Evolutionary conservation across 2,329 filamentous ascomycete species (phyloP).

Genomic region (Fusarium sarcochroum): DNA sequence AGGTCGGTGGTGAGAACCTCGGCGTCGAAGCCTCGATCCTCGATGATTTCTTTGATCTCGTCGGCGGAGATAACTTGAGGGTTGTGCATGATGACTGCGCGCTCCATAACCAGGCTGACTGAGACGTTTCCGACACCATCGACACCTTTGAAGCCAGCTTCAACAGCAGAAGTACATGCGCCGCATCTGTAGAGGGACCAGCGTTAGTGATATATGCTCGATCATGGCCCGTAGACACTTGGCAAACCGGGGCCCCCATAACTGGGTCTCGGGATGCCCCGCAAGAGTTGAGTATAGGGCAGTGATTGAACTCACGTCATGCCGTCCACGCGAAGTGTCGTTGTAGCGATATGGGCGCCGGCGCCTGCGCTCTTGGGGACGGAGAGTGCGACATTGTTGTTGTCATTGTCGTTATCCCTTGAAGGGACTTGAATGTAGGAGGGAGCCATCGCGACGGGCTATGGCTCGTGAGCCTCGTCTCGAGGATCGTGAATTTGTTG

Average conservation of each 20-base stretch:
- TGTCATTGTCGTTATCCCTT: slow-evolving; percentile 56
- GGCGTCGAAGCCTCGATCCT: slow-evolving; percentile 93
- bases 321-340: slow-evolving; percentile 90
- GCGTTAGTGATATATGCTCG: slow-evolving; percentile 50
- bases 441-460: slow-evolving; percentile 62
- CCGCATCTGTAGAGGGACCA: slow-evolving; percentile 76
- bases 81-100: slow-evolving; percentile 94
- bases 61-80: slow-evolving; percentile 80
- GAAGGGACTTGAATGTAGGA: slow-evolving; percentile 63
- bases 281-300: slow-evolving; percentile 20
- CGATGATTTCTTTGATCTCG: slow-evolving; percentile 85
- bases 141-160: slow-evolving; percentile 87
- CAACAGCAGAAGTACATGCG: slow-evolving; percentile 94
- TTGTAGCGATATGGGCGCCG: slow-evolving; percentile 83
- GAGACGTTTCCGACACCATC: slow-evolving; percentile 88
- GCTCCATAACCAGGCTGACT: slow-evolving; percentile 94
- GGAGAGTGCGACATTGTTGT: slow-evolving; percentile 31
- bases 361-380: slow-evolving; percentile 51
- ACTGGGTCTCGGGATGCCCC: slow-evolving; percentile 37
- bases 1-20: slow-evolving; percentile 87
- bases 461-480: slow-evolving; percentile 38
- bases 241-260: slow-evolving; percentile 4
- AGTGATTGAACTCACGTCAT: slow-evolving; percentile 74
- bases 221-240: slow-evolving; percentile 7
- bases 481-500: slow-evolving; percentile 53